phyloP scores from a whole-genome alignment of 306 rosid species.

The Ormosia semicastrata region DNA sequence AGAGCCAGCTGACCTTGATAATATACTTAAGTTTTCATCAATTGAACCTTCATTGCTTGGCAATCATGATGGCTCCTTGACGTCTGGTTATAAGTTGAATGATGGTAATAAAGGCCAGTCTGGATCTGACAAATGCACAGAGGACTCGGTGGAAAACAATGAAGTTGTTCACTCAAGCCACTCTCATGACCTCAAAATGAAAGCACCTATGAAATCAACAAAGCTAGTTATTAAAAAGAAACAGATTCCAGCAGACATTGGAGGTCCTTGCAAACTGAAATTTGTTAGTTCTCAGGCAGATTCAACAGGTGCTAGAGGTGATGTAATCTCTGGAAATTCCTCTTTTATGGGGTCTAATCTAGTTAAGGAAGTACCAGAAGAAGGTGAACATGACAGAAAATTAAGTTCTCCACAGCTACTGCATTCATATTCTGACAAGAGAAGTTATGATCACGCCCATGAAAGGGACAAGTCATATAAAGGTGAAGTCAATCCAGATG shows the following conservation, averaged over 20 bases:
- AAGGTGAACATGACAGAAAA: conserved; percentile 41
- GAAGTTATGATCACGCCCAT: conserved; percentile 14
- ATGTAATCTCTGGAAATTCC: conserved; percentile 32
- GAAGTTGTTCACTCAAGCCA: conserved; percentile 34
- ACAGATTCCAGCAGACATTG: conserved; percentile 30
- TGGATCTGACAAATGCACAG: conserved; percentile 31
- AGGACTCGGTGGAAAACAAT: conserved; percentile 31
- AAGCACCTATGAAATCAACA: conserved; percentile 49
- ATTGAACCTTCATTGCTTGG: conserved; percentile 29
- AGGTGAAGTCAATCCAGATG: conserved; percentile 38
- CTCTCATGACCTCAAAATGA: conserved; percentile 41
- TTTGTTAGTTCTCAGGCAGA: conserved; percentile 36
- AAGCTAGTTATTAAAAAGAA: conserved; percentile 54
- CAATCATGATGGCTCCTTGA: conserved; percentile 26
- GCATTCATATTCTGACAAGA: conserved; percentile 27
- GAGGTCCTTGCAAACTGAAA: conserved; percentile 42
- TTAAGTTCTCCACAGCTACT: conserved; percentile 35
- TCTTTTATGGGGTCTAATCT: conserved; percentile 33
- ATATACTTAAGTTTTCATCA: conserved; percentile 31
- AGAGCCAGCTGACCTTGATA: conserved; percentile 34
- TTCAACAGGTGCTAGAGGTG: conserved; percentile 37
- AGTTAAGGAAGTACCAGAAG: conserved; percentile 30
- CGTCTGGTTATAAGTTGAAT: conserved; percentile 29
- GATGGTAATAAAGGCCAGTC: conserved; percentile 30
- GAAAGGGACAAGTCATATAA: conserved; percentile 25